Conservation (phyloP, 768 basidiomycete species). For the Dacryopinax spathularia region DNA sequence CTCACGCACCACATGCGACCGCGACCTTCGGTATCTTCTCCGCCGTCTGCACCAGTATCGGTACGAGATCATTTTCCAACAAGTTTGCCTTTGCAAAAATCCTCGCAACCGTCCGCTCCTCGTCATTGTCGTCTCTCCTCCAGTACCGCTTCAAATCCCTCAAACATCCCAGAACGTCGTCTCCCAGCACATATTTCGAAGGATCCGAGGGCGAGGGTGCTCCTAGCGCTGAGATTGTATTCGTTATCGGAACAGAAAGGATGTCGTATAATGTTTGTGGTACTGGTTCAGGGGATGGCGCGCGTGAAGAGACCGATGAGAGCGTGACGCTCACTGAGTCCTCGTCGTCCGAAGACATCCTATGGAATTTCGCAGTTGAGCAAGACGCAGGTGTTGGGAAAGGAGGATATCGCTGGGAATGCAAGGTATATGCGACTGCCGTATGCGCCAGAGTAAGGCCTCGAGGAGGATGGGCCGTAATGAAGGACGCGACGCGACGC, state of each 20-base stretch:
- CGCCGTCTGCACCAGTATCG: constrained; percentile 68
- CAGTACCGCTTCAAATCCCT: constrained; percentile 92
- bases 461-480: neutral
- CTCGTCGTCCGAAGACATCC: neutral
- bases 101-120: constrained; percentile 87
- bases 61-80: constrained; percentile 72
- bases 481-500: constrained; percentile 4
- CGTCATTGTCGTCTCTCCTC: constrained; percentile 93
- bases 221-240: neutral
- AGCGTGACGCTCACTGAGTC: constrained; percentile 2
- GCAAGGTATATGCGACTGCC: neutral
- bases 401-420: neutral
- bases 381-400: neutral
- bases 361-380: neutral
- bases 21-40: constrained; percentile 55
- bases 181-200: constrained; percentile 53
- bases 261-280: neutral
- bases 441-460: neutral
- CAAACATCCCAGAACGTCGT: constrained; percentile 68
- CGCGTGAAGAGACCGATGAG: neutral
- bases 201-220: neutral
- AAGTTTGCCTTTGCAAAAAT: constrained; percentile 84
- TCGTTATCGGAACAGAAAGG: neutral
- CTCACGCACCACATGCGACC: constrained; percentile 41
- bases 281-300: neutral